These are phyloP conservation scores for Dactylellina parvicollis DNA, from an alignment of 2,329 filamentous ascomycete genomes.

Conservation along the genomic window DNA sequence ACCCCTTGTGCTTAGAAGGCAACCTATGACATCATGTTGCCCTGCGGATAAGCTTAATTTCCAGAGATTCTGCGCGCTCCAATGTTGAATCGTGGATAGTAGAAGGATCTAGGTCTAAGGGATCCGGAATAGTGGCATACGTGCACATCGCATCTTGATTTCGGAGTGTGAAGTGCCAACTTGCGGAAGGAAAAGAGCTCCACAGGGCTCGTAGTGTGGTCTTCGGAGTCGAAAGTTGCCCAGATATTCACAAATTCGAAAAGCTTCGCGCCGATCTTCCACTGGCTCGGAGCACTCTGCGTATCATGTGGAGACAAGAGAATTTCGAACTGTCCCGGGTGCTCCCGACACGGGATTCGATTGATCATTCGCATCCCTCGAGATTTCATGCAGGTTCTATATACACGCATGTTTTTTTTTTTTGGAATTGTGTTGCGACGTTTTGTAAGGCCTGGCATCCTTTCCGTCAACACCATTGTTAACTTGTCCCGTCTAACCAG, in stretches of 20 bases:
- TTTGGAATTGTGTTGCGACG: slow-evolving; percentile 4
- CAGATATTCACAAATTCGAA: slow-evolving; percentile 4
- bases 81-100: neutral
- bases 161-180: too few relatives aligned
- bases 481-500: too few relatives aligned
- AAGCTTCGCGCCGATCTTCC: slow-evolving; percentile 12
- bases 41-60: slow-evolving; percentile 33
- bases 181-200: too few relatives aligned
- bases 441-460: neutral
- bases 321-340: neutral
- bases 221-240: neutral
- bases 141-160: too few relatives aligned
- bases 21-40: slow-evolving; percentile 29
- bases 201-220: neutral
- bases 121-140: neutral
- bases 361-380: too few relatives aligned
- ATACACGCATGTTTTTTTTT: too few relatives aligned
- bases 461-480: too few relatives aligned
- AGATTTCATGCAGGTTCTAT: too few relatives aligned
- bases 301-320: neutral
- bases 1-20: too few relatives aligned
- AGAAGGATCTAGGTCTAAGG: slow-evolving; percentile 20
- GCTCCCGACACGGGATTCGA: too few relatives aligned
- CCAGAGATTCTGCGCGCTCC: too few relatives aligned
- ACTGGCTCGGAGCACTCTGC: neutral